Percentiles rank a stretch among this genome's conserved stretches.
These are phyloP conservation scores for Tetratostichococcus sp. DNA, from an alignment of 139 green algal species.

Conservation along the genomic window DNA sequence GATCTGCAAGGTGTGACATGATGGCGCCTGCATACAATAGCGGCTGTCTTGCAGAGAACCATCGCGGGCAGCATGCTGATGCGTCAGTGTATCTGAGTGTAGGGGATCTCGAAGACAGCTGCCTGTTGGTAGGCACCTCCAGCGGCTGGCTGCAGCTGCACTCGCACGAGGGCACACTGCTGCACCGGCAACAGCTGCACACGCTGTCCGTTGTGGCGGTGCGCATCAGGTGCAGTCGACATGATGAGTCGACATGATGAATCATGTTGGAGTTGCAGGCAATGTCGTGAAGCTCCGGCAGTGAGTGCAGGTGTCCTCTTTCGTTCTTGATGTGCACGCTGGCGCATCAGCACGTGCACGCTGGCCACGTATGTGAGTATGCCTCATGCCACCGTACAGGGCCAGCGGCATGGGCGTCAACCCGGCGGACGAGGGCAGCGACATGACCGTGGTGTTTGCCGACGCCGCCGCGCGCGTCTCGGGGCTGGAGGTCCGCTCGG, in stretches of 20 bases:
- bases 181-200: constrained; percentile 56
- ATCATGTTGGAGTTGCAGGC: no score
- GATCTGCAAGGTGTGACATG: no score
- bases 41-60: no score
- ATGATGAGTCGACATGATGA: no score
- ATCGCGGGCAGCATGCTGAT: no score
- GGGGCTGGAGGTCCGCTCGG: constrained; percentile 30
- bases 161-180: constrained; percentile 11
- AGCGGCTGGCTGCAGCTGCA: constrained; percentile 59
- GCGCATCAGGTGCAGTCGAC: not conserved
- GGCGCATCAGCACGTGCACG: no score
- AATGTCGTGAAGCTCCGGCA: no score
- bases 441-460: constrained; percentile 46
- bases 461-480: constrained; percentile 47
- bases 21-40: no score
- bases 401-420: constrained; percentile 20
- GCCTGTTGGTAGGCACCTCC: constrained; percentile 51
- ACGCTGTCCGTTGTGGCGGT: not conserved
- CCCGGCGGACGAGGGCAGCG: constrained; percentile 33
- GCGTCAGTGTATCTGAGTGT: not conserved
- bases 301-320: no score
- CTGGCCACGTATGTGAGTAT: no score
- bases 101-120: constrained; percentile 10
- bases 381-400: not conserved
- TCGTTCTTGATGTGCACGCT: no score